These are phyloP conservation scores for Colletotrichum musae DNA, from an alignment of 2,329 filamentous ascomycete species.

Conservation along the genomic window DNA sequence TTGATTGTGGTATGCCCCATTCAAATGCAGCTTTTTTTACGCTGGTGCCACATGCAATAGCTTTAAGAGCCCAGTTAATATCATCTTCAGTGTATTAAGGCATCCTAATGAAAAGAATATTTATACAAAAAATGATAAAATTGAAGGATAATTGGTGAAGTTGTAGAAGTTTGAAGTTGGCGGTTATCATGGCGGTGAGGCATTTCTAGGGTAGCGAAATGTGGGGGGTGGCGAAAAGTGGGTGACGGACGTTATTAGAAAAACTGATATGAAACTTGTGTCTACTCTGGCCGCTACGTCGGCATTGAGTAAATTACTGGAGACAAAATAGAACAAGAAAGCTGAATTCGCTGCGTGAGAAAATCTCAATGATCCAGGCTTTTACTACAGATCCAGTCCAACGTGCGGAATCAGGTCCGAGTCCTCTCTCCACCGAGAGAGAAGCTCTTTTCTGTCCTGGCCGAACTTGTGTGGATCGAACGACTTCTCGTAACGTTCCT, in stretches of 20 bases:
- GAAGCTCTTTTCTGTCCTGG: conserved; percentile 11
- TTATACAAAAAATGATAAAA: background rate
- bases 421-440: conserved; percentile 9
- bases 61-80: background rate
- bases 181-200: conserved; percentile 2
- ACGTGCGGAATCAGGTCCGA: conserved; percentile 11
- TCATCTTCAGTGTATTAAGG: conserved; percentile 2
- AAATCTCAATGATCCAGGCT: background rate
- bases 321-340: background rate
- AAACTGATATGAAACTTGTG: no score
- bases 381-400: conserved; percentile 5
- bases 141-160: background rate
- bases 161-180: background rate
- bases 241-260: background rate
- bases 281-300: background rate
- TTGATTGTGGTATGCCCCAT: background rate
- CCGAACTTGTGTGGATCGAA: conserved; percentile 22
- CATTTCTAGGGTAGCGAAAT: background rate
- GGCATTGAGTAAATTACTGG: background rate
- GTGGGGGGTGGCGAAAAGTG: no score
- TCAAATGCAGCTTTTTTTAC: background rate
- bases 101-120: background rate
- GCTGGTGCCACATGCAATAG: conserved; percentile 41
- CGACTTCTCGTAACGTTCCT: conserved; percentile 13
- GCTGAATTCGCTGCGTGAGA: background rate